Percentiles rank a stretch among this genome's conserved stretches.
These are phyloP conservation scores for Backusella australiensis DNA, from an alignment of 192 early-diverging fungal genomes.

Conservation along the genomic window DNA sequence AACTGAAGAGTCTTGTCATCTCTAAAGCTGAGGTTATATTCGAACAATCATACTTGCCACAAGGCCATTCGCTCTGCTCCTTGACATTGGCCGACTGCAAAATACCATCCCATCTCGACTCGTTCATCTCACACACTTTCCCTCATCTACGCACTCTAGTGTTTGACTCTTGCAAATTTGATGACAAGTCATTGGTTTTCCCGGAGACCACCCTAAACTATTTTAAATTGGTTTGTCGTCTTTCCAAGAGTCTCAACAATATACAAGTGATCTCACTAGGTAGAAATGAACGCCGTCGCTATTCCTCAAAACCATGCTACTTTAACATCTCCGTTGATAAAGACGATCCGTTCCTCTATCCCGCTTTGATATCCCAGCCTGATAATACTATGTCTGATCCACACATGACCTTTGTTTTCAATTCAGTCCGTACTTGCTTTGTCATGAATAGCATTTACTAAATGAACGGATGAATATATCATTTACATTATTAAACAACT, in stretches of 20 bases:
- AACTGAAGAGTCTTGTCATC: not conserved
- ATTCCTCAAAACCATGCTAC: not conserved
- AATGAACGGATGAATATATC: not conserved
- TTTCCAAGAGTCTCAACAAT: not conserved
- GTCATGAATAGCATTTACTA: not conserved
- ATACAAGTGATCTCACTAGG: not conserved
- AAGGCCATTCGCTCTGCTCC: not conserved
- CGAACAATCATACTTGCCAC: not conserved
- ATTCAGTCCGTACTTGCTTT: not conserved
- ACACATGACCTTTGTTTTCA: not conserved
- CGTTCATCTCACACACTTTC: not conserved
- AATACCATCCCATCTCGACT: not conserved
- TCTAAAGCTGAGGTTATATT: not conserved
- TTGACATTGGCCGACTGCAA: not conserved
- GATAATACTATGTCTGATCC: not conserved
- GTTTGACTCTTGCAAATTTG: not conserved
- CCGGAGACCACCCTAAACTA: not conserved
- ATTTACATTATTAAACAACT: no score
- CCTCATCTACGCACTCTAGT: not conserved
- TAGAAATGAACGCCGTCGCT: not conserved
- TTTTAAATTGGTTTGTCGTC: not conserved
- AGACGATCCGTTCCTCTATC: not conserved
- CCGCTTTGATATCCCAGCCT: not conserved
- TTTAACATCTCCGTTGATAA: not conserved
- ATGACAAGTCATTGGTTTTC: not conserved